phyloP scores from a whole-genome alignment of 2,329 filamentous ascomycete species.

The Cercospora nicotianae region DNA sequence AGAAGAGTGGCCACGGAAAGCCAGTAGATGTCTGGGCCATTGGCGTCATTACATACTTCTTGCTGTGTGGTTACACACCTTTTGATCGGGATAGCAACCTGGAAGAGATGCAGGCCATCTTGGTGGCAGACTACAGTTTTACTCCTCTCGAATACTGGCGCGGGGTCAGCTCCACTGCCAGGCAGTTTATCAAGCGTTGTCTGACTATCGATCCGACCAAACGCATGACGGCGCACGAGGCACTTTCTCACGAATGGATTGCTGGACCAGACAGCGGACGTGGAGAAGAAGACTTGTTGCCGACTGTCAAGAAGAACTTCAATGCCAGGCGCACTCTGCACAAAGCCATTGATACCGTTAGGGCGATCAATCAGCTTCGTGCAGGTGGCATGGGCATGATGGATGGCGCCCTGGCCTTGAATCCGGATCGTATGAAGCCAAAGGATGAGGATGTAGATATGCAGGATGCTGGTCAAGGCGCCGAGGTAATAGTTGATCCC shows the following conservation, averaged over 20 bases:
- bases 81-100: constrained; percentile 97
- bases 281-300: constrained; percentile 57
- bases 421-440: constrained; percentile 46
- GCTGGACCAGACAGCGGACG: constrained; percentile 55
- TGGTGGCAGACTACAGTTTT: constrained; percentile 94
- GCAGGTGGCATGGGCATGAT: constrained; percentile 61
- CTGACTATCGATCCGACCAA: constrained; percentile 83
- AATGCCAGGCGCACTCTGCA: constrained; percentile 65
- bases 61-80: constrained; percentile 95
- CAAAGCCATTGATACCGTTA: constrained; percentile 67
- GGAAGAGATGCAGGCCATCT: constrained; percentile 99
- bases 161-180: constrained; percentile 76
- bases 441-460: constrained; percentile 37
- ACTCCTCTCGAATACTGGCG: constrained; percentile 96
- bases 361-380: constrained; percentile 66
- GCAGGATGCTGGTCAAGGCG: constrained; percentile 43
- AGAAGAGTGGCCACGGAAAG: constrained; percentile 96
- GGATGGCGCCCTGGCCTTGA: constrained; percentile 59
- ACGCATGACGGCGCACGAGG: constrained; percentile 88
- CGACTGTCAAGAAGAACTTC: constrained; percentile 70
- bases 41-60: constrained; percentile 97
- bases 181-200: constrained; percentile 90
- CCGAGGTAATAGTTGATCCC: constrained; percentile 53
- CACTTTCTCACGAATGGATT: constrained; percentile 65
- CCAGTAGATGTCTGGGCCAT: constrained; percentile 98